Percentiles rank a stretch among this genome's conserved stretches.
Conservation (phyloP, 2,329 filamentous ascomycete genomes). For the Ceratocystis ficicola region DNA sequence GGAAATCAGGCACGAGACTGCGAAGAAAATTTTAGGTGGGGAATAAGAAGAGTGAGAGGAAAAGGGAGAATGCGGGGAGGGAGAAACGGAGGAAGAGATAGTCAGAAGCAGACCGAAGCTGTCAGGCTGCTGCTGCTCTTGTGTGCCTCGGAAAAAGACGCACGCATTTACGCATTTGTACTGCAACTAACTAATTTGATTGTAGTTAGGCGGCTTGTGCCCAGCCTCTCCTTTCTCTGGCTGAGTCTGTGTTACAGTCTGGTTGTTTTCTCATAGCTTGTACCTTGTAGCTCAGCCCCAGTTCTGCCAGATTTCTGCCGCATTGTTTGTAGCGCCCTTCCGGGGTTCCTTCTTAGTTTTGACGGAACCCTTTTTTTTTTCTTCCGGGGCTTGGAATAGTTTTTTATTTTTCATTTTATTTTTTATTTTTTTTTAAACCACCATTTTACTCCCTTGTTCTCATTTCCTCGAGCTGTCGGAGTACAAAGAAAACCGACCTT, state of each 20-base stretch:
- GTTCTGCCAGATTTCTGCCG: not conserved
- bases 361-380: not conserved
- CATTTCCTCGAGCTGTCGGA: not conserved
- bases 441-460: not conserved
- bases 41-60: not conserved
- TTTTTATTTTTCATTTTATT: not conserved
- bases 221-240: too few species aligned
- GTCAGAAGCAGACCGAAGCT: too few species aligned
- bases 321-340: not conserved
- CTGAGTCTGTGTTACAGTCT: not conserved
- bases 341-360: not conserved
- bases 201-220: too few species aligned
- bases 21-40: not conserved
- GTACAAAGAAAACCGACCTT: too few species aligned
- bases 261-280: not conserved
- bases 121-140: too few species aligned
- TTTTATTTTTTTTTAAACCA: not conserved
- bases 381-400: not conserved
- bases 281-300: not conserved
- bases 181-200: too few species aligned
- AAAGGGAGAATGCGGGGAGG: not conserved
- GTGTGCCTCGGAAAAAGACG: too few species aligned
- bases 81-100: not conserved
- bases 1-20: constrained; percentile 9
- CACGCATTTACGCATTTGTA: too few species aligned